These are phyloP conservation scores for Penicillium bovifimosum DNA, from an alignment of 495 filamentous ascomycete genomes.

Conservation along the genomic window DNA sequence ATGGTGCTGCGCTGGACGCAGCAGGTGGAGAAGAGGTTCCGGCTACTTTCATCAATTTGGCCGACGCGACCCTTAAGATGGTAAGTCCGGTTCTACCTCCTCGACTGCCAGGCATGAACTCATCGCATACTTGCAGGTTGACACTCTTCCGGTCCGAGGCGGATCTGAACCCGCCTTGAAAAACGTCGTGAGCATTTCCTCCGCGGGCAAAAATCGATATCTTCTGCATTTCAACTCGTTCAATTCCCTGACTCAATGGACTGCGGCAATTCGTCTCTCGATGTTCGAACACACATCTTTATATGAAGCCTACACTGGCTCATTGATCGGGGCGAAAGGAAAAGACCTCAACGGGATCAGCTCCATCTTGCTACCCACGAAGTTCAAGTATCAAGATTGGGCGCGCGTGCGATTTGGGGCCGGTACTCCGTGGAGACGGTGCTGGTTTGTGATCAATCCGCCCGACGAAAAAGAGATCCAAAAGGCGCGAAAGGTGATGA, in stretches of 20 bases:
- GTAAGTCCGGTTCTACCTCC: slow-evolving; percentile 41
- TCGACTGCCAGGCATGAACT: slow-evolving; percentile 4
- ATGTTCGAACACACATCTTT: slow-evolving; percentile 93
- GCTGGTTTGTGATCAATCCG: slow-evolving; percentile 90
- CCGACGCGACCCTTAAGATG: slow-evolving; percentile 97
- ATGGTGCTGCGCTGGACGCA: slow-evolving; percentile 86
- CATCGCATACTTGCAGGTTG: slow-evolving; percentile 55
- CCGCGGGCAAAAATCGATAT: slow-evolving; percentile 91
- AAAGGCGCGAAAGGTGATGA: slow-evolving; percentile 74
- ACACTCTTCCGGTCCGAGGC: slow-evolving; percentile 77
- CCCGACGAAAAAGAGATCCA: slow-evolving; percentile 88
- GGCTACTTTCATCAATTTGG: slow-evolving; percentile 93
- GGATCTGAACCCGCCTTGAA: slow-evolving; percentile 71
- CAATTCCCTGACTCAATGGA: slow-evolving; percentile 93
- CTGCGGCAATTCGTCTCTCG: slow-evolving; percentile 84
- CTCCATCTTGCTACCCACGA: slow-evolving; percentile 72
- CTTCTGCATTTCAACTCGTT: slow-evolving; percentile 92
- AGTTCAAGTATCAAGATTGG: slow-evolving; percentile 83
- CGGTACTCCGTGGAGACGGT: slow-evolving; percentile 91
- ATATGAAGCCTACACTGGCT: slow-evolving; percentile 95
- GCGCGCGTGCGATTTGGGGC: slow-evolving; percentile 92
- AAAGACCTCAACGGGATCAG: slow-evolving; percentile 82
- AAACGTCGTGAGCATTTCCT: slow-evolving; percentile 92
- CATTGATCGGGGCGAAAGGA: slow-evolving; percentile 91
- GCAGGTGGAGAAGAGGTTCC: slow-evolving; percentile 80